phyloP scores from a whole-genome alignment of 2,329 filamentous ascomycete genomes.

The Xylariaceae sp. region DNA sequence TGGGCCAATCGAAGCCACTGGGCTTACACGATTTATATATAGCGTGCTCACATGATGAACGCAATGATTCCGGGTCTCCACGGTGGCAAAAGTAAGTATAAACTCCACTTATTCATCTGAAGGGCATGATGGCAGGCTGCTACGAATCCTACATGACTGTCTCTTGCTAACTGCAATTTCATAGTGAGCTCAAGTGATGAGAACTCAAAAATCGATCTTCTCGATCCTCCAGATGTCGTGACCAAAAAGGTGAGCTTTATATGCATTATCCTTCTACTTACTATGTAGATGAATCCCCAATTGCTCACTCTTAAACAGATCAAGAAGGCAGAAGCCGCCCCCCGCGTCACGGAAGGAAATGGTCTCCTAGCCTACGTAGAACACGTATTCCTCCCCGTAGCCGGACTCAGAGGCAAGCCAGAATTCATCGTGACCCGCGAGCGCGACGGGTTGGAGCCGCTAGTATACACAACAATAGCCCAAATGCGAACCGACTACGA shows the following conservation, averaged over 20 bases:
- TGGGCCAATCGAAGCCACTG: background rate
- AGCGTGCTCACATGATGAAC: constrained; percentile 67
- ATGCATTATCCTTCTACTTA: background rate
- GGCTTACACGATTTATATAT: background rate
- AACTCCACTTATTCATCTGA: background rate
- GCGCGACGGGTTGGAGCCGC: constrained; percentile 62
- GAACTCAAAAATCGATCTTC: constrained; percentile 75
- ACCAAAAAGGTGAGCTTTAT: constrained; percentile 57
- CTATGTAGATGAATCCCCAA: background rate
- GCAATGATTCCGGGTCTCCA: constrained; percentile 84
- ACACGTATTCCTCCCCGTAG: constrained; percentile 76
- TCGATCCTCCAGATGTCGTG: constrained; percentile 71
- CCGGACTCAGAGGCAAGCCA: constrained; percentile 55
- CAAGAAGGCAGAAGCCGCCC: constrained; percentile 75
- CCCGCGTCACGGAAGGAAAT: constrained; percentile 75
- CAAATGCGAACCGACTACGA: constrained; percentile 76
- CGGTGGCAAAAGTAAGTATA: constrained; percentile 63
- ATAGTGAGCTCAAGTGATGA: constrained; percentile 63
- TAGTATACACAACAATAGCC: constrained; percentile 74
- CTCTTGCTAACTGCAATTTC: background rate
- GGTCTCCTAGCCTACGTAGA: constrained; percentile 84
- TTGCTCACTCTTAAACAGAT: constrained; percentile 40
- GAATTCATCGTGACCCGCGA: constrained; percentile 66
- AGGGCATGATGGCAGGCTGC: background rate
- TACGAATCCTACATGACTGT: background rate